Conservation (phyloP, 2,329 filamentous ascomycete genomes). For the Nemania diffusa region DNA sequence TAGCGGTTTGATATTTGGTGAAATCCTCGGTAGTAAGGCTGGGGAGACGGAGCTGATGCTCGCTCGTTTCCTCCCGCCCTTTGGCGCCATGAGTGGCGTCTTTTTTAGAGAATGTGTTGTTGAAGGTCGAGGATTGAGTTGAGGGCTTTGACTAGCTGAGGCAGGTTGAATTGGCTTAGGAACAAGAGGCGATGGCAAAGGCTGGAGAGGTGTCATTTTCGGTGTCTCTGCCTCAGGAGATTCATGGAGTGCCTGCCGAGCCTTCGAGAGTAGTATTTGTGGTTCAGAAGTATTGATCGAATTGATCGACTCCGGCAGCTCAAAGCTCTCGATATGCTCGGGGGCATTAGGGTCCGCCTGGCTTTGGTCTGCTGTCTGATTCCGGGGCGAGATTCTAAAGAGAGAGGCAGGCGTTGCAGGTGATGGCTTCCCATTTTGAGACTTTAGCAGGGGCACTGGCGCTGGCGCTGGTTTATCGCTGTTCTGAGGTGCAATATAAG, state of each 20-base stretch:
- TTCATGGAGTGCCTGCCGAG: constrained; percentile 58
- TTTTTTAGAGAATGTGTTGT: constrained; percentile 59
- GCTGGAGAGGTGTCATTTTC: constrained; percentile 64
- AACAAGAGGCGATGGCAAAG: constrained; percentile 61
- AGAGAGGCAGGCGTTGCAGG: constrained; percentile 89
- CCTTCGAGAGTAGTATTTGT: constrained; percentile 61
- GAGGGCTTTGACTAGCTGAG: constrained; percentile 75
- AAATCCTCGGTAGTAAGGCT: constrained; percentile 87
- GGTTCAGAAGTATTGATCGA: constrained; percentile 64
- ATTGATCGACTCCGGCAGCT: constrained; percentile 80
- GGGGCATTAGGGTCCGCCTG: constrained; percentile 56
- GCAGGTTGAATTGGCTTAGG: constrained; percentile 53
- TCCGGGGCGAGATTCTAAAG: constrained; percentile 76
- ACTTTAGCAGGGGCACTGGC: constrained; percentile 41
- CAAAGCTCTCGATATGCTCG: constrained; percentile 67
- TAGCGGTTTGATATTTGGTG: constrained; percentile 91
- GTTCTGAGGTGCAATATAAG: constrained; percentile 70
- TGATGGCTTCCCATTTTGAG: constrained; percentile 58
- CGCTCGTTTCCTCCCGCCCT: constrained; percentile 73
- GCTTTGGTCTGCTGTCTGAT: constrained; percentile 58
- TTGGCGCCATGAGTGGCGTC: constrained; percentile 66
- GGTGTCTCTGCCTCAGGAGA: constrained; percentile 52
- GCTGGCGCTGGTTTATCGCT: constrained; percentile 45
- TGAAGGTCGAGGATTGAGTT: constrained; percentile 63
- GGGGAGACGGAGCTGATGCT: constrained; percentile 82